Base-by-base conservation (phyloP, 1,284 basidiomycete genomes). In the Neotropicomus parvogracilis region DNA sequence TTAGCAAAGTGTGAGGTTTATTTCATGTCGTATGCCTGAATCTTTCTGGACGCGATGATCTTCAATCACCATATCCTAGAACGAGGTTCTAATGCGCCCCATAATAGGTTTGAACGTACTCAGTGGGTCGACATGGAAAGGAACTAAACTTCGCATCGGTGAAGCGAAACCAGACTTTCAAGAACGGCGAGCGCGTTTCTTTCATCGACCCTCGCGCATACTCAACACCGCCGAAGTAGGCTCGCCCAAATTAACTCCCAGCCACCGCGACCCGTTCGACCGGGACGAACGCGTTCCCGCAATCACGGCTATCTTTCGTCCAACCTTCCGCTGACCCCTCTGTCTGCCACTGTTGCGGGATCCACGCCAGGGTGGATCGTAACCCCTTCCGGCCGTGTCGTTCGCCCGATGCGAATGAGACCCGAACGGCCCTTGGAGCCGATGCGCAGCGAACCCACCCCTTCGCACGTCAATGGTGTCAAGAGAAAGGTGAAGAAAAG, bases 111-210 rank as follows among this genome's bases (percentile, higher is more conserved):
- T 88, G 64, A 89, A 81, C 58, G 60, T 80, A 4, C 72, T 91
- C 8, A 89, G 85, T 54, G 88, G 88, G 24, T 80, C 85, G 9
- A 87, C 79, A 2, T 91, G 86, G 85, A 91, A 89, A 66, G 88
- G 88, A 14, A 69, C 86, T n/a, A 88, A 84, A 56, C 67, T 91
- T 26, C 76, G 86, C n/a, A 75, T 91, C 29, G 87, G 87, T 7
- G 86, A 89, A 56, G 88, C 88, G 20, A 85, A 79, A 54, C 81
- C 80, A 1, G 83, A 90, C 63, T 91, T 75, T 59, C 64, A 64
- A 6, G 79, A 83, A 59, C 73, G 81, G 85, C 85, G 28, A 39
- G 55, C 10, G 37, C 16, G 67, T 48, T 27, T 37, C 14, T 33
- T 37, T n/a, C 10, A 1, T 40, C 6, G 11, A 26, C 6, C 3